Evolutionary conservation across 2,329 filamentous ascomycete species (phyloP).

Genomic region (Lizonia empirigonia): DNA sequence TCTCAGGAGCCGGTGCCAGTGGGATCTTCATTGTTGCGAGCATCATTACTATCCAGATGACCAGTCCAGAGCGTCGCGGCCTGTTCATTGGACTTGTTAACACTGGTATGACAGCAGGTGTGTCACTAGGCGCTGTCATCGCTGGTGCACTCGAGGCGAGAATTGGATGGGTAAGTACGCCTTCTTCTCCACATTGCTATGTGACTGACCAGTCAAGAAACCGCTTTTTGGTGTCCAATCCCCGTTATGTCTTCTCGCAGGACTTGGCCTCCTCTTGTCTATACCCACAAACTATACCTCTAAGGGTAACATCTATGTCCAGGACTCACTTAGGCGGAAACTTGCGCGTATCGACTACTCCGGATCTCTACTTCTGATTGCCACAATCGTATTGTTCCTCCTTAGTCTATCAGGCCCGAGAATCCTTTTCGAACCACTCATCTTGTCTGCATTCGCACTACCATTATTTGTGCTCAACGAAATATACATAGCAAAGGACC

Average conservation of each 20-base stretch:
- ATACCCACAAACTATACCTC: slow-evolving; percentile 59
- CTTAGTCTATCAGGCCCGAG: slow-evolving; percentile 69
- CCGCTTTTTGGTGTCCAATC: slow-evolving; percentile 75
- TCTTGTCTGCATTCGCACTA: slow-evolving; percentile 61
- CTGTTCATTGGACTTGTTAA: slow-evolving; percentile 77
- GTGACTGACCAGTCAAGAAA: slow-evolving; percentile 55
- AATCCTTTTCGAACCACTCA: slow-evolving; percentile 64
- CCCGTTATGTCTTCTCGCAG: slow-evolving; percentile 66
- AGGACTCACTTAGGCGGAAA: slow-evolving; percentile 56
- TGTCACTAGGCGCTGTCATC: slow-evolving; percentile 73
- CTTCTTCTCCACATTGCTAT: neutral
- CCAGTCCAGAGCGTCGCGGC: slow-evolving; percentile 69
- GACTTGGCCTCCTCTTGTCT: slow-evolving; percentile 66
- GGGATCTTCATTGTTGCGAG: slow-evolving; percentile 75
- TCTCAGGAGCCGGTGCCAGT: slow-evolving; percentile 72
- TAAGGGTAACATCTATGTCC: slow-evolving; percentile 45
- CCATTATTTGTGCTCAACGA: slow-evolving; percentile 66
- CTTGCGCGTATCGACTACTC: slow-evolving; percentile 74
- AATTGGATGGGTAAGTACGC: slow-evolving; percentile 70
- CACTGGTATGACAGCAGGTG: slow-evolving; percentile 71
- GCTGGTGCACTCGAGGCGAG: slow-evolving; percentile 67
- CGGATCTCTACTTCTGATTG: slow-evolving; percentile 62
- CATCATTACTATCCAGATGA: slow-evolving; percentile 77
- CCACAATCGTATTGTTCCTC: slow-evolving; percentile 72
- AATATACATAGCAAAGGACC: slow-evolving; percentile 66